Evolutionary conservation across 129 eudicot species (phyloP).

Genomic region (carrot (Daucus carota)): DH1_v3.0 NC_030384.2:34486001-34486500

Average conservation of each 20-base stretch:
- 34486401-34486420: too few species aligned
- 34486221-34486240: not conserved
- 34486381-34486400: not conserved
- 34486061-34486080: constrained; percentile 7
- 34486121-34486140: not conserved
- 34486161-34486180: not conserved
- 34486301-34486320: too few species aligned
- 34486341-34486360: not conserved
- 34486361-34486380: not conserved
- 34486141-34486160: not conserved
- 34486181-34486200: not conserved
- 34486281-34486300: not conserved
- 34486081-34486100: too few species aligned
- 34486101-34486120: too few species aligned
- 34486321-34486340: too few species aligned
- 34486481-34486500: too few species aligned
- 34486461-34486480: too few species aligned
- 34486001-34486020: constrained; percentile 6
- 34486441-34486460: too few species aligned
- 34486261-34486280: not conserved
- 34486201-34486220: not conserved
- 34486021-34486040: not conserved
- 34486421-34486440: too few species aligned
- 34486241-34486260: not conserved
- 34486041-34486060: constrained; percentile 8